Conservation (phyloP, 2,329 filamentous ascomycete species). For the Colletotrichum spaethianum region DNA sequence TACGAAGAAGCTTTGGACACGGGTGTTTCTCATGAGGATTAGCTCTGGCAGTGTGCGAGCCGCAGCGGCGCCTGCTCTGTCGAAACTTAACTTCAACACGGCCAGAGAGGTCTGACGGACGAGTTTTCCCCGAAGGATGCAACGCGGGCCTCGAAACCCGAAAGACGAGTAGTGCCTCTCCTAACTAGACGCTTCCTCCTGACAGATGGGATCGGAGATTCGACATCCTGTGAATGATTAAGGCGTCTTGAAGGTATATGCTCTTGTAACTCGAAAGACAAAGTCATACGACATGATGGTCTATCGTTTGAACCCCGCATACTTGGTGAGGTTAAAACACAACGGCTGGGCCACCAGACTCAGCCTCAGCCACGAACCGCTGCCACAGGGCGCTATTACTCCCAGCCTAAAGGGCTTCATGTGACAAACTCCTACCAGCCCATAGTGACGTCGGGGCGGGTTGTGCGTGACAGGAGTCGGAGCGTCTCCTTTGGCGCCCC, state of each 20-base stretch:
- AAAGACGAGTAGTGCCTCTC: not conserved
- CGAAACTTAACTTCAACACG: not conserved
- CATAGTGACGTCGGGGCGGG: not conserved
- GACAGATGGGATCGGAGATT: too few species aligned
- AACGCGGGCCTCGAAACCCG: not conserved
- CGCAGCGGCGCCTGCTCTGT: not conserved
- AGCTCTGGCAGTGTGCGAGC: not conserved
- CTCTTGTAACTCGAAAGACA: not conserved
- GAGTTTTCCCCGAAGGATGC: not conserved
- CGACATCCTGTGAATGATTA: not conserved
- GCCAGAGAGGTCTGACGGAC: not conserved
- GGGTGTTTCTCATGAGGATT: not conserved
- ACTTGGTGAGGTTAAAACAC: not conserved
- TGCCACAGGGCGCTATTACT: not conserved
- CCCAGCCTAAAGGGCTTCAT: not conserved
- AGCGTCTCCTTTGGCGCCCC: not conserved
- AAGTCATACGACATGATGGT: not conserved
- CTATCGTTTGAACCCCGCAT: not conserved
- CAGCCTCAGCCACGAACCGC: not conserved
- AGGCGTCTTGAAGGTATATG: not conserved
- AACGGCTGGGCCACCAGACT: not conserved
- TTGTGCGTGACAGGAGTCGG: not conserved
- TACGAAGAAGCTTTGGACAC: not conserved
- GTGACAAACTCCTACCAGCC: not conserved
- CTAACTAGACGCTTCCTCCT: not conserved